Conservation (phyloP, 495 filamentous ascomycete genomes). For the Neurospora sublineolata region DNA sequence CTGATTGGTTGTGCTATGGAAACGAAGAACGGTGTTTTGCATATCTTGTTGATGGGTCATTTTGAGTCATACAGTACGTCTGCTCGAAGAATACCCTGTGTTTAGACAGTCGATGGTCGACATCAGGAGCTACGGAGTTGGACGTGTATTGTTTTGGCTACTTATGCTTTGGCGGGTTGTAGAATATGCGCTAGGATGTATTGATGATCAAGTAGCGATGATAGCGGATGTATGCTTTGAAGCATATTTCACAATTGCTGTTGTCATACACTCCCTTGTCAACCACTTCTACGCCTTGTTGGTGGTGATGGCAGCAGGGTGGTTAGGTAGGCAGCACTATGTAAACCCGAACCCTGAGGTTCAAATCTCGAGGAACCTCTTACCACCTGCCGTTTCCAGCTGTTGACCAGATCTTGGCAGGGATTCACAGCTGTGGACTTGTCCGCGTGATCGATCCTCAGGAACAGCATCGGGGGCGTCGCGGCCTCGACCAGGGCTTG, state of each 20-base stretch:
- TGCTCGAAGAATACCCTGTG: neutral
- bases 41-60: neutral
- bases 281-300: neutral
- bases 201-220: neutral
- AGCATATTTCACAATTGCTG: neutral
- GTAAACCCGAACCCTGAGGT: neutral
- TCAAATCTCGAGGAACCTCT: neutral
- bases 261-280: neutral
- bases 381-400: neutral
- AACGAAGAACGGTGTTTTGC: neutral
- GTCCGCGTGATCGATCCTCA: neutral
- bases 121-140: neutral
- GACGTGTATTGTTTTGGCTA: neutral
- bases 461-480: neutral
- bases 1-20: conserved; percentile 1
- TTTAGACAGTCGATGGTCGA: neutral
- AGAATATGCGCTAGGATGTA: neutral
- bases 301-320: neutral
- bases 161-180: neutral
- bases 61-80: neutral
- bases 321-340: neutral
- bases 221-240: neutral
- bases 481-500: neutral
- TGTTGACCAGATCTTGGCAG: neutral
- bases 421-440: neutral